These are phyloP conservation scores for sunflower (Helianthus annuus) DNA, from an alignment of 129 eudicot genomes.

Conservation along the genomic window HanXRQr2.0-SUNRISE NC_035448.2:71376421-71376920, in stretches of 20 bases:
- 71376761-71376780: too few relatives aligned
- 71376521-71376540: not conserved
- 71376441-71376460: too few relatives aligned
- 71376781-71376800: too few relatives aligned
- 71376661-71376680: constrained; percentile 84
- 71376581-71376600: constrained; percentile 62
- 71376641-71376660: constrained; percentile 86
- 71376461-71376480: not conserved
- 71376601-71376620: constrained; percentile 75
- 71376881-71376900: too few relatives aligned
- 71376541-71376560: constrained; percentile 38
- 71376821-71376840: too few relatives aligned
- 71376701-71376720: constrained; percentile 57
- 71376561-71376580: constrained; percentile 43
- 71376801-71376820: too few relatives aligned
- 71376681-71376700: constrained; percentile 95
- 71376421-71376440: not conserved
- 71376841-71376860: too few relatives aligned
- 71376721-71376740: constrained; percentile 55
- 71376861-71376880: too few relatives aligned
- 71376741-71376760: too few relatives aligned
- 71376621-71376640: constrained; percentile 64
- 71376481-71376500: not conserved
- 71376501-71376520: not conserved
- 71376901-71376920: too few relatives aligned